A percentile compares a stretch with the other conserved stretches of the same genome.
Evolutionary conservation across 495 filamentous ascomycete genomes (phyloP).

Genomic region (Neurospora tetrasperma): DNA sequence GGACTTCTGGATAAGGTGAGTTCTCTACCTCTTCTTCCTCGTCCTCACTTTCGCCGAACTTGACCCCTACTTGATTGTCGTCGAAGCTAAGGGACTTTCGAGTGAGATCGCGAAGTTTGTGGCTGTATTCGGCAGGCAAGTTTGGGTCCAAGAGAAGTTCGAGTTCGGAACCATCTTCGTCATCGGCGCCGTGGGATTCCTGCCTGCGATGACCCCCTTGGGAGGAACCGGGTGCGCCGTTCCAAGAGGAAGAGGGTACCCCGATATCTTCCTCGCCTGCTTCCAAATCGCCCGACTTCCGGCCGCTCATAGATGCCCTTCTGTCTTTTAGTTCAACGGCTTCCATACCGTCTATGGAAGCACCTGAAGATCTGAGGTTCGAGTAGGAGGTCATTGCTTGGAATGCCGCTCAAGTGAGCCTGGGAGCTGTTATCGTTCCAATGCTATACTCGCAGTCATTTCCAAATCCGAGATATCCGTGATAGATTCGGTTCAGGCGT

Average conservation of each 20-base stretch:
- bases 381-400: neutral
- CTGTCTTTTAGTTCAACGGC: neutral
- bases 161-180: conserved; percentile 31
- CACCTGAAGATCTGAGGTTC: neutral
- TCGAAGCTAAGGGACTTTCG: conserved; percentile 22
- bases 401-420: neutral
- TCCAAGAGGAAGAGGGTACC: neutral
- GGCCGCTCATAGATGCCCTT: neutral
- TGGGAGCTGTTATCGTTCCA: neutral
- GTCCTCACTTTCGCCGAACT: conserved; percentile 8
- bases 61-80: conserved; percentile 25
- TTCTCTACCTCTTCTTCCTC: conserved; percentile 32
- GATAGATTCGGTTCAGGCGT: neutral
- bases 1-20: conserved; percentile 63
- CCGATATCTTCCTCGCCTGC: neutral
- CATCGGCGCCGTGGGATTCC: conserved; percentile 15
- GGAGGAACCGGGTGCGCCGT: neutral
- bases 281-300: neutral
- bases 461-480: neutral
- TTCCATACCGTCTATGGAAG: neutral
- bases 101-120: conserved; percentile 13
- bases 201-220: conserved; percentile 15
- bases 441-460: neutral
- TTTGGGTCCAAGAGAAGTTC: conserved; percentile 39
- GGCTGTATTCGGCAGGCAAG: conserved; percentile 29